Conservation (phyloP, 2,329 filamentous ascomycete genomes). For the Pseudogymnoascus sp. region DNA sequence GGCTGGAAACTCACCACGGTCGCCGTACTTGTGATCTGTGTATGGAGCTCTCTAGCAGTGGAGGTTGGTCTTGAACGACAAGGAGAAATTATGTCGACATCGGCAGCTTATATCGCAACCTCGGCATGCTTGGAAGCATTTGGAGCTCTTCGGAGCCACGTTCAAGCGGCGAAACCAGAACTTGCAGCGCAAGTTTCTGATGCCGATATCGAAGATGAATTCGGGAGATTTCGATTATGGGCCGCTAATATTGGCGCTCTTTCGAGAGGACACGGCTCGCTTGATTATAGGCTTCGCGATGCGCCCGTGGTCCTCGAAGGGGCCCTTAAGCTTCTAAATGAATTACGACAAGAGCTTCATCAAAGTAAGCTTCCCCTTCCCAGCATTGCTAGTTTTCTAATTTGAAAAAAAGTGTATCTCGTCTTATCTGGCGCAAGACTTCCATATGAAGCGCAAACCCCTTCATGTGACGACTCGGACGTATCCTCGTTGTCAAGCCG, state of each 20-base stretch:
- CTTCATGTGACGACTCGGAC: neutral
- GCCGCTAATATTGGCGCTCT: conserved; percentile 10
- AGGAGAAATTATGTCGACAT: neutral
- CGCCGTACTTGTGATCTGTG: neutral
- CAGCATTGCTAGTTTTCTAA: neutral
- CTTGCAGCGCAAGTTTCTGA: neutral
- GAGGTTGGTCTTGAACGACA: neutral
- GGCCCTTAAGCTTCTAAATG: neutral
- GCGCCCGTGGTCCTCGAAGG: neutral
- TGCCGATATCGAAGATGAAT: conserved; percentile 9
- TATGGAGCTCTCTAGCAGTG: neutral
- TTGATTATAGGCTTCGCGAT: conserved; percentile 11
- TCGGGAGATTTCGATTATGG: conserved; percentile 12
- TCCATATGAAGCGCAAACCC: neutral
- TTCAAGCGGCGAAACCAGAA: neutral
- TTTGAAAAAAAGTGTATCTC: neutral
- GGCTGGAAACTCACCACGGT: neutral
- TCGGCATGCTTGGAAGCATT: conserved; percentile 1
- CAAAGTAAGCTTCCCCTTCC: neutral
- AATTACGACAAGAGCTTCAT: conserved; percentile 1
- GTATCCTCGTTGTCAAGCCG: neutral
- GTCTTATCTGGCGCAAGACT: conserved; percentile 2
- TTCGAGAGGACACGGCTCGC: conserved; percentile 10
- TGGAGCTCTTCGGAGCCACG: neutral
- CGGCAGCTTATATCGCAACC: neutral